These are phyloP conservation scores for Allium fistulosum DNA, from an alignment of 106 monocot genomes.

Conservation along the genomic window DNA sequence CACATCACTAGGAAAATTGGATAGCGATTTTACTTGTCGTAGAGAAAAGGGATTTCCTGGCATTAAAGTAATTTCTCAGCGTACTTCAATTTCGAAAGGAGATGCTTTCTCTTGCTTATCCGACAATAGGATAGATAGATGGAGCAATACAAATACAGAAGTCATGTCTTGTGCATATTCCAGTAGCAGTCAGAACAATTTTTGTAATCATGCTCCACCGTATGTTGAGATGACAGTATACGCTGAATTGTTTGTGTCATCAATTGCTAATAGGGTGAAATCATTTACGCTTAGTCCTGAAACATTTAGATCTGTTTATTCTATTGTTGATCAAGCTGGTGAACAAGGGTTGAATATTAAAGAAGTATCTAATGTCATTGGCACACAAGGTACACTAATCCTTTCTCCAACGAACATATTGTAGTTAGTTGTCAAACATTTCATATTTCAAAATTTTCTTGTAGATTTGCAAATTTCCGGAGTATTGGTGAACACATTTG, in stretches of 20 bases:
- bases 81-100: conserved; percentile 15
- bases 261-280: conserved; percentile 5
- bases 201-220: conserved; percentile 13
- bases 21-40: conserved; percentile 48
- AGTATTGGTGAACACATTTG: conserved; percentile 46
- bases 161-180: not conserved
- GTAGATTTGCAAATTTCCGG: conserved; percentile 31
- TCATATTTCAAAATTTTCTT: not conserved
- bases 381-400: conserved; percentile 31
- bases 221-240: conserved; percentile 53
- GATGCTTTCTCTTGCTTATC: conserved; percentile 5
- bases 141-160: conserved; percentile 4
- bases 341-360: conserved; percentile 71
- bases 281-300: conserved; percentile 25
- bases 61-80: conserved; percentile 42
- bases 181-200: not conserved
- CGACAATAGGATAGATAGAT: conserved; percentile 3
- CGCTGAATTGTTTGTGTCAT: conserved; percentile 24
- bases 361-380: conserved; percentile 38
- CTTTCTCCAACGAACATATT: not conserved
- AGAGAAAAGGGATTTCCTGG: conserved; percentile 95
- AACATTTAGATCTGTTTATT: conserved; percentile 38
- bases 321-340: conserved; percentile 53
- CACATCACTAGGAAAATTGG: conserved; percentile 31
- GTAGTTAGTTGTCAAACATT: not conserved